Evolutionary conservation across 2,329 filamentous ascomycete genomes (phyloP).

Genomic region (Myriosclerotinia duriaeana): DNA sequence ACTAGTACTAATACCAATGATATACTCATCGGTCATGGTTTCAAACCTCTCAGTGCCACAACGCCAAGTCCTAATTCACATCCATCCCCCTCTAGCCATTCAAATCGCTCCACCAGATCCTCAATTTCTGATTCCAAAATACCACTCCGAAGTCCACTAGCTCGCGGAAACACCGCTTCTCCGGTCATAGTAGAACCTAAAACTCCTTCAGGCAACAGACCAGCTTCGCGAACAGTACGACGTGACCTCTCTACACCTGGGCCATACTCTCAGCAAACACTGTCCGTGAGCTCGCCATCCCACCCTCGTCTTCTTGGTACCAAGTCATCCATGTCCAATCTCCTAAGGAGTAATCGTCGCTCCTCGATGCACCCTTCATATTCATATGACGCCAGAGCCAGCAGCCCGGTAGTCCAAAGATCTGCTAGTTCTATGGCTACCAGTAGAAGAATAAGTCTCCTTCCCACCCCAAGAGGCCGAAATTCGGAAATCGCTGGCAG

Average conservation of each 20-base stretch:
- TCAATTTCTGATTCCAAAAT: conserved; percentile 36
- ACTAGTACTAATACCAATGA: conserved; percentile 61
- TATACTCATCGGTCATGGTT: conserved; percentile 67
- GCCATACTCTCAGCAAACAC: conserved; percentile 49
- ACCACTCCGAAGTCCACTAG: conserved; percentile 38
- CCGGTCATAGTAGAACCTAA: conserved; percentile 30
- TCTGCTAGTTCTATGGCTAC: conserved; percentile 58
- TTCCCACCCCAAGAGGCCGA: conserved; percentile 47
- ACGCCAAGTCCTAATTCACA: conserved; percentile 39
- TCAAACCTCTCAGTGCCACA: conserved; percentile 60
- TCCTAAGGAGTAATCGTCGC: conserved; percentile 45
- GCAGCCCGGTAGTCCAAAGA: conserved; percentile 41
- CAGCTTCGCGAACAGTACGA: conserved; percentile 47
- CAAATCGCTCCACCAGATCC: conserved; percentile 29
- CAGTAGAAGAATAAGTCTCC: conserved; percentile 53
- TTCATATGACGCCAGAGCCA: conserved; percentile 40
- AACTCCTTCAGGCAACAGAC: conserved; percentile 37
- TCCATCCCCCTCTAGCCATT: conserved; percentile 31
- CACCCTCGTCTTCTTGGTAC: conserved; percentile 35
- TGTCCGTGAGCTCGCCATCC: conserved; percentile 46
- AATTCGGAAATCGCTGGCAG: conserved; percentile 45
- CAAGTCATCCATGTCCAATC: conserved; percentile 47
- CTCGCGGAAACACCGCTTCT: conserved; percentile 37
- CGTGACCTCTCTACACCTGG: conserved; percentile 56
- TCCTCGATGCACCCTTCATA: conserved; percentile 53